phyloP scores from a whole-genome alignment of 352 stramenopile genomes.

The Globisporangium spinosum region DNA sequence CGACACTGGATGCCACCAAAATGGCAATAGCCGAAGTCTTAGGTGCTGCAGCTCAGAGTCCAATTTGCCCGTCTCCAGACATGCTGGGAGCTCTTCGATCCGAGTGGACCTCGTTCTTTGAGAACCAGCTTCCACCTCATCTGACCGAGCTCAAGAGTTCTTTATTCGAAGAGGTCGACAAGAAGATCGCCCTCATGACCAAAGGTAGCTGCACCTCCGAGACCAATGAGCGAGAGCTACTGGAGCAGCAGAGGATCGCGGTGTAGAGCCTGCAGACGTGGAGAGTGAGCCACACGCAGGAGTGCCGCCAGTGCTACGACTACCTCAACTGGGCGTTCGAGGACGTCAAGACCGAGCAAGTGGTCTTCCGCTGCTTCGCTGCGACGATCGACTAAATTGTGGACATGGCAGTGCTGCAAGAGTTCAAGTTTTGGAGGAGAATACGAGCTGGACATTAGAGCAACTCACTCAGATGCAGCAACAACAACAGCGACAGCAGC shows the following conservation, averaged over 20 bases:
- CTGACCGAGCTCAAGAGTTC: constrained; percentile 20
- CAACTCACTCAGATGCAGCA: constrained; percentile 2
- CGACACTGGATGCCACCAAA: neutral
- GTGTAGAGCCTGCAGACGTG: constrained; percentile 37
- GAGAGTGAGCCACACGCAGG: constrained; percentile 37
- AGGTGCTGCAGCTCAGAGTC: neutral
- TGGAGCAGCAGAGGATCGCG: constrained; percentile 8
- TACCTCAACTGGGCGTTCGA: constrained; percentile 48
- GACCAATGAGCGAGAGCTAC: neutral
- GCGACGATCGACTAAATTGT: constrained; percentile 30
- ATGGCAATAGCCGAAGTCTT: neutral
- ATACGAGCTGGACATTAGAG: neutral
- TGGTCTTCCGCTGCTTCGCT: constrained; percentile 26
- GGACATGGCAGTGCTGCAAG: constrained; percentile 16
- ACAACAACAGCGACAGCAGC: neutral
- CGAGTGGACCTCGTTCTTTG: constrained; percentile 7
- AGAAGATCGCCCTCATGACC: neutral
- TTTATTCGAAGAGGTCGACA: constrained; percentile 12
- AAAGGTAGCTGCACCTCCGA: neutral
- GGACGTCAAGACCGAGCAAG: constrained; percentile 24
- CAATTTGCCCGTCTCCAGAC: neutral
- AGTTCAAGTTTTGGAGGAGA: constrained; percentile 19
- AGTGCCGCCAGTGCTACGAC: constrained; percentile 52
- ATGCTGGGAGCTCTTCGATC: neutral
- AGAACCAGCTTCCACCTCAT: constrained; percentile 8